Evolutionary conservation across 139 green algal species (phyloP).

Genomic region (Monoraphidium neglectum): DNA sequence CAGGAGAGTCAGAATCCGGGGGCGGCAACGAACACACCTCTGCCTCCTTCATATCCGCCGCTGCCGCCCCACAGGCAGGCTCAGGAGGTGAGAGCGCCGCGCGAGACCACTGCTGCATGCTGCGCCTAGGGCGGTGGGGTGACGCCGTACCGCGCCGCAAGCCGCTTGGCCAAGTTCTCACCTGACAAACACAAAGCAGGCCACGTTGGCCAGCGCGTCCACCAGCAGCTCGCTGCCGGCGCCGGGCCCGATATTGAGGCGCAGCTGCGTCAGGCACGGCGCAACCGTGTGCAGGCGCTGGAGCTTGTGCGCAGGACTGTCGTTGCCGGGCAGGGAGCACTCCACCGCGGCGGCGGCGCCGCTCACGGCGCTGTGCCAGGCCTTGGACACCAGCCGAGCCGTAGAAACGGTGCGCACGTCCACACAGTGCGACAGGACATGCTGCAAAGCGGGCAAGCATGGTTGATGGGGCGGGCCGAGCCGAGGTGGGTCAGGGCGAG

Average conservation of each 20-base stretch:
- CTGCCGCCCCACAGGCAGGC: too few relatives aligned
- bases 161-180: background rate
- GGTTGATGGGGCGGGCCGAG: background rate
- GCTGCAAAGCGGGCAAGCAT: background rate
- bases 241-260: too few relatives aligned
- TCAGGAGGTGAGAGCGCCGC: too few relatives aligned
- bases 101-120: background rate
- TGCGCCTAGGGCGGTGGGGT: background rate
- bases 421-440: conserved; percentile 4
- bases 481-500: background rate
- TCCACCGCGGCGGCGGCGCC: background rate
- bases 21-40: background rate
- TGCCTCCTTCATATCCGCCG: too few relatives aligned
- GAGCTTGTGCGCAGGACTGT: background rate
- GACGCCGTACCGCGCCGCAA: background rate
- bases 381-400: conserved; percentile 9
- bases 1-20: background rate
- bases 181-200: background rate
- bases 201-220: background rate
- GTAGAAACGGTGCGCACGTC: conserved; percentile 8
- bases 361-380: background rate
- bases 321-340: background rate
- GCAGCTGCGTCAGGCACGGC: too few relatives aligned
- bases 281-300: too few relatives aligned
- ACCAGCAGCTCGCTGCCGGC: too few relatives aligned